Percentiles rank a stretch among this genome's conserved stretches.
phyloP scores from a whole-genome alignment of 352 stramenopile genomes.

The Phytophthora citrophthora region DNA sequence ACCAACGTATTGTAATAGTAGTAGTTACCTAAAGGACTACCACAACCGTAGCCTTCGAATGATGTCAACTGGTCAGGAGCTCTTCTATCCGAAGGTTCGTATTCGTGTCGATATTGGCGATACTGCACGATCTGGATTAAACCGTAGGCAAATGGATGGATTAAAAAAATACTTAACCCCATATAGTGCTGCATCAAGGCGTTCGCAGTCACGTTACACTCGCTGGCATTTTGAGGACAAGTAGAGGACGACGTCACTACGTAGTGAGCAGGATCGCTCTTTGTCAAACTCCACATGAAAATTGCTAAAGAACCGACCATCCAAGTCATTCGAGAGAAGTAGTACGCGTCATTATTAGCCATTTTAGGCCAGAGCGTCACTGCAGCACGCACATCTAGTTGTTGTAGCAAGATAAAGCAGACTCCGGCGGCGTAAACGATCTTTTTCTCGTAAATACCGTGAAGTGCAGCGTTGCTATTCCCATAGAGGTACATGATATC shows the following conservation, averaged over 20 bases:
- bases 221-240: conserved; percentile 27
- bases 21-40: conserved; percentile 35
- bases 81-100: conserved; percentile 31
- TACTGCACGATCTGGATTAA: conserved; percentile 47
- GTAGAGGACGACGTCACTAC: conserved; percentile 23
- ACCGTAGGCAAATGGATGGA: conserved; percentile 38
- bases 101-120: conserved; percentile 35
- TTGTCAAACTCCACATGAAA: conserved; percentile 39
- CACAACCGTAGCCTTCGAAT: conserved; percentile 45
- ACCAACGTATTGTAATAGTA: conserved; percentile 54
- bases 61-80: conserved; percentile 33
- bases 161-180: conserved; percentile 30
- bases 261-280: conserved; percentile 24
- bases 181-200: conserved; percentile 42
- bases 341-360: conserved; percentile 52
- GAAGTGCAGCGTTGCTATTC: conserved; percentile 17
- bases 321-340: conserved; percentile 39
- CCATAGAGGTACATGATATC: conserved; percentile 35
- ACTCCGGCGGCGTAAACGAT: conserved; percentile 41
- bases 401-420: conserved; percentile 44
- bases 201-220: conserved; percentile 29
- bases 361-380: conserved; percentile 49
- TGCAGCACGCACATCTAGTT: conserved; percentile 40
- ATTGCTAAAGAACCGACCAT: conserved; percentile 36
- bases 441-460: conserved; percentile 37